Base-by-base conservation (phyloP, 1,284 basidiomycete genomes). In the Puccinia polysora region DNA sequence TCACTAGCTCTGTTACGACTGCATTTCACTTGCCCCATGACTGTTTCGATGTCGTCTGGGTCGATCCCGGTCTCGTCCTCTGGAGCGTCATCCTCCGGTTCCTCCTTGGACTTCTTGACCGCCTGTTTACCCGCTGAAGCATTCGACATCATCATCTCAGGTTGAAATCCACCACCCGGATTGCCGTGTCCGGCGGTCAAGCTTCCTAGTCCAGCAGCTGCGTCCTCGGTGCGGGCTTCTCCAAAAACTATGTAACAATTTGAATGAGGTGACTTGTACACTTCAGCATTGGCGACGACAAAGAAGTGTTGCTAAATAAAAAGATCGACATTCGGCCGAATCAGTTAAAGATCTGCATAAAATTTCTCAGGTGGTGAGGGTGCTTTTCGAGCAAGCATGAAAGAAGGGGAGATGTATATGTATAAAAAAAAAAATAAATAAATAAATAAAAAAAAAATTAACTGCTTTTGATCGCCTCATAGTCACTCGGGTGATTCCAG, bases 231-330 rank as follows among this genome's bases (percentile, higher is more conserved):
- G 12, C 60, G 79, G 74, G 78, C 78, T 75, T 80, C 79, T 50
- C 79, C 79, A 65, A 80, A 80, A 30, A 80, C 77, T 20, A 80
- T 78, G 77, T 80, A 80, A 71, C 75, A 75, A 74, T 80, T 79
- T 28, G 78, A 77, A 69, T 74, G 72, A 23, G 78, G 70, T 38
- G 79, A 80, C 75, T 80, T 80, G 78, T 79, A 80, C n/a, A 80
- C 79, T 70, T 80, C 79, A 49, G 79, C 78, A 71, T 78, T 76
- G 32, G 76, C 71, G 40, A 80, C 77, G 65, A 80, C 79, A 75
- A 78, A 77, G 50, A 80, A 78, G 75, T 78, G 78, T 78, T 79
- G 58, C 59, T 60, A 30, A 25, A 25, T 12, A 10, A n/a, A 2
- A 38, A 5, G 25, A 38, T 20, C 14, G 34, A 20, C 55, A 32